These are phyloP conservation scores for Sugiyamaella xylanicola DNA, from an alignment of 1,139 yeast genomes.

Conservation along the genomic window DNA sequence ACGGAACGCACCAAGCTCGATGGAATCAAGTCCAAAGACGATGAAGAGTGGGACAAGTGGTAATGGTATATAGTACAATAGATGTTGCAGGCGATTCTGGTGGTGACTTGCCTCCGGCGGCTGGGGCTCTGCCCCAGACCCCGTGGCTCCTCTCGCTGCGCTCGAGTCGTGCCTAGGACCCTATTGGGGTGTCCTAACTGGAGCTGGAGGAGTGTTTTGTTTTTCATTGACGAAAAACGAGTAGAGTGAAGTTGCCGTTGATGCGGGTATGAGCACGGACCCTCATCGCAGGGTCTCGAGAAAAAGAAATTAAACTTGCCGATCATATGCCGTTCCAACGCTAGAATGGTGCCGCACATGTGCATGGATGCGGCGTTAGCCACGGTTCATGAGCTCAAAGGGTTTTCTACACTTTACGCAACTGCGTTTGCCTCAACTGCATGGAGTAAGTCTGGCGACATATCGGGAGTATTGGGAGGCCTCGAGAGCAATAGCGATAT, in stretches of 20 bases:
- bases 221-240: no score
- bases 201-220: no score
- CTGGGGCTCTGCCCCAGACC: not conserved
- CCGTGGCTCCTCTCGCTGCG: not conserved
- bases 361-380: constrained; percentile 9
- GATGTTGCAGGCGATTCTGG: no score
- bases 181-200: no score
- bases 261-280: not conserved
- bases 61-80: constrained; percentile 9
- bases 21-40: constrained; percentile 48
- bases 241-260: no score
- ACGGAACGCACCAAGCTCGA: constrained; percentile 57
- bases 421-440: constrained; percentile 1
- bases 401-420: constrained; percentile 9
- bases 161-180: not conserved
- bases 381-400: constrained; percentile 11
- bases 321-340: constrained; percentile 7
- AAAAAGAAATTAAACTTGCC: constrained; percentile 16
- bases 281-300: not conserved
- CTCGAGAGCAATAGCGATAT: no score
- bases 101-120: no score
- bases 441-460: constrained; percentile 3
- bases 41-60: constrained; percentile 53
- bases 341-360: constrained; percentile 9
- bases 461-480: not conserved